A percentile compares a stretch with the other conserved stretches of the same genome.
Evolutionary conservation across 768 basidiomycete genomes (phyloP).

Genomic region (Hydnum rufescens): DNA sequence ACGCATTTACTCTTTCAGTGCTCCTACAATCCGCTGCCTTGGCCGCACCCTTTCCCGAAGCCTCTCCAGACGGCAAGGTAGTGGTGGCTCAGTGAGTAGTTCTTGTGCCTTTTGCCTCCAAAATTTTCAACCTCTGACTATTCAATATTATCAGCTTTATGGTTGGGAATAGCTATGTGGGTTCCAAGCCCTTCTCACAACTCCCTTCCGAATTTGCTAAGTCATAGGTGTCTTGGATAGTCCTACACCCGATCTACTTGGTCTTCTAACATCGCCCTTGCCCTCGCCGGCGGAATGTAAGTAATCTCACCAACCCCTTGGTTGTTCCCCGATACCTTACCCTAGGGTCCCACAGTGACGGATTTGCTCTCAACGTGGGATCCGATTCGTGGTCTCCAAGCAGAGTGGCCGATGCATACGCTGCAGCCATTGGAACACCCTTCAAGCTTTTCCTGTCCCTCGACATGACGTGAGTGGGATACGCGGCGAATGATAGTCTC

Average conservation of each 20-base stretch:
- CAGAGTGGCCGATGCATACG: constrained; percentile 46
- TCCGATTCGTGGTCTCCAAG: constrained; percentile 39
- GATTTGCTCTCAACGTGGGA: constrained; percentile 41
- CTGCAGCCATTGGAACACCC: constrained; percentile 24
- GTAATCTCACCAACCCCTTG: not conserved
- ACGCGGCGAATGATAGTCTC: constrained; percentile 14
- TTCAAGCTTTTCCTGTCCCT: constrained; percentile 57
- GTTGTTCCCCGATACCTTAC: not conserved
- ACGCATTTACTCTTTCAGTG: too few relatives aligned
- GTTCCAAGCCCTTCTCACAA: not conserved
- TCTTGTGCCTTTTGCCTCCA: not conserved
- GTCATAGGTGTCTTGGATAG: not conserved
- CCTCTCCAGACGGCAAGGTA: not conserved
- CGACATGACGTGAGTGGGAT: constrained; percentile 26
- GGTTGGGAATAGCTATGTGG: not conserved
- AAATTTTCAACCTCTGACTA: not conserved
- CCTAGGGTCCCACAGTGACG: constrained; percentile 7
- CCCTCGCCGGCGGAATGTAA: not conserved
- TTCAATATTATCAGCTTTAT: not conserved
- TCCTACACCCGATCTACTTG: not conserved
- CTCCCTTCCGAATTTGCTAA: not conserved
- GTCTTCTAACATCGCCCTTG: not conserved
- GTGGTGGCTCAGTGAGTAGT: not conserved
- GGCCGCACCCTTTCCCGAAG: too few relatives aligned
- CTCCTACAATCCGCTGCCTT: too few relatives aligned